Evolutionary conservation across 108 stramenopile species (phyloP).

Genomic region (Pseudonitzschia pungens): DNA sequence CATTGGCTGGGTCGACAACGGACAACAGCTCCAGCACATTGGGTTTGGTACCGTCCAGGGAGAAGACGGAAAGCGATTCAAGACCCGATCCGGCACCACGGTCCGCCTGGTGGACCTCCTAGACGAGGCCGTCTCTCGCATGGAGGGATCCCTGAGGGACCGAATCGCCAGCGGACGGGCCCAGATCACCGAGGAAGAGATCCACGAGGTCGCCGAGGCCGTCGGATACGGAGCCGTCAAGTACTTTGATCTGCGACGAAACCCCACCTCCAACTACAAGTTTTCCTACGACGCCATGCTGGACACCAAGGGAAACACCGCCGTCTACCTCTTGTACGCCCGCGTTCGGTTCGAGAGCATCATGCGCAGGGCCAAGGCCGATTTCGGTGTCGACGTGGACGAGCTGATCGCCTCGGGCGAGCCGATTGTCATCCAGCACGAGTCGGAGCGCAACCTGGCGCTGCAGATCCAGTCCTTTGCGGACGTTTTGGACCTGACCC

Average conservation of each 20-base stretch:
- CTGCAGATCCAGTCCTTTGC: slow-evolving; percentile 83
- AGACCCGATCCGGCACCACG: slow-evolving; percentile 96
- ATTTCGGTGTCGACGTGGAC: slow-evolving; percentile 77
- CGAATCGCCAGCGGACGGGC: slow-evolving; percentile 73
- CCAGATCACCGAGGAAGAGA: slow-evolving; percentile 80
- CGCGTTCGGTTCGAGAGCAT: slow-evolving; percentile 97
- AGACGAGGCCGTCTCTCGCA: slow-evolving; percentile 91
- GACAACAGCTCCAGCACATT: slow-evolving; percentile 89
- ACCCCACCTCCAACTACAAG: slow-evolving; percentile 96
- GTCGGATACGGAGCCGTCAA: slow-evolving; percentile 99
- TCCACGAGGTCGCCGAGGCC: slow-evolving; percentile 85
- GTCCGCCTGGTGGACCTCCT: slow-evolving; percentile 97
- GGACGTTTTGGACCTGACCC: slow-evolving; percentile 77
- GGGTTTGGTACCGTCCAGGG: slow-evolving; percentile 98
- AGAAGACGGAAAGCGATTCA: slow-evolving; percentile 98
- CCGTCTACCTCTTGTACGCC: slow-evolving; percentile 97
- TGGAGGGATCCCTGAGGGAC: slow-evolving; percentile 79
- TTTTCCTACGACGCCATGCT: slow-evolving; percentile 99
- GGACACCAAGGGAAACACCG: slow-evolving; percentile 98
- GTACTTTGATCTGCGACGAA: slow-evolving; percentile 97
- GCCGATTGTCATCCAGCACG: slow-evolving; percentile 65
- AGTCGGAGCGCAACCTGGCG: slow-evolving; percentile 92
- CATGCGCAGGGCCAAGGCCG: slow-evolving; percentile 86
- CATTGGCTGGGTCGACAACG: slow-evolving; percentile 87
- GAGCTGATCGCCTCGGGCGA: slow-evolving; percentile 56